Conservation (phyloP, 495 filamentous ascomycete genomes). For the Aspergillus sclerotiicarbonarius region DNA sequence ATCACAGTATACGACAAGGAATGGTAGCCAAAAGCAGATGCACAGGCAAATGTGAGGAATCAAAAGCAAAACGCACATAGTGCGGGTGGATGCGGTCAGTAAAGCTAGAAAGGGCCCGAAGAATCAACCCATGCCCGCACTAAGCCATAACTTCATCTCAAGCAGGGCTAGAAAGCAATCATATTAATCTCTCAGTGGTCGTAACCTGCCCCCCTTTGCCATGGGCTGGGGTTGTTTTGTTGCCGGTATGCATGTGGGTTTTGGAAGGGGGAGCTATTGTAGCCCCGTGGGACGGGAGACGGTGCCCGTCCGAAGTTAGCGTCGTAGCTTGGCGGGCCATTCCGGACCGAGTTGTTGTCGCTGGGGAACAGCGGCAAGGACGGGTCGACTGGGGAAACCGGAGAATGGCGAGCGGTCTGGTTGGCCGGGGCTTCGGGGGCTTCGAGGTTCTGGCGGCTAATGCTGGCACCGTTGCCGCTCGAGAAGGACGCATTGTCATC, state of each 20-base stretch:
- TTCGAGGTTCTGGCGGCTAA: constrained; percentile 32
- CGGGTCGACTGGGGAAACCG: constrained; percentile 60
- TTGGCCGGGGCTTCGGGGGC: constrained; percentile 15
- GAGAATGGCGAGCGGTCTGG: constrained; percentile 17
- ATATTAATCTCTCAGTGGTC: constrained; percentile 47
- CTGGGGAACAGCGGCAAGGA: constrained; percentile 62
- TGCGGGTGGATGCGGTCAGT: constrained; percentile 8
- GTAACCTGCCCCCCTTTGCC: constrained; percentile 67
- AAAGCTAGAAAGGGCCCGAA: constrained; percentile 27
- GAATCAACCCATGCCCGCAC: constrained; percentile 31
- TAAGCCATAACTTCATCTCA: constrained; percentile 48
- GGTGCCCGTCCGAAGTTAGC: constrained; percentile 27
- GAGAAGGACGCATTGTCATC: constrained; percentile 73
- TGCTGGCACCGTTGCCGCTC: constrained; percentile 40
- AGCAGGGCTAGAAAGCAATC: constrained; percentile 28
- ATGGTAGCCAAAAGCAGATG: constrained; percentile 13
- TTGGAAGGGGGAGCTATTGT: constrained; percentile 34
- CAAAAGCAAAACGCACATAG: constrained; percentile 16
- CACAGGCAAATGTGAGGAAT: constrained; percentile 17
- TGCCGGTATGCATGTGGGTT: constrained; percentile 33
- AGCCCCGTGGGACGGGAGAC: constrained; percentile 36
- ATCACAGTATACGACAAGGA: constrained; percentile 21
- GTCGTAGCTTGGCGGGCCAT: constrained; percentile 35
- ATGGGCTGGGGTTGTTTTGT: constrained; percentile 60
- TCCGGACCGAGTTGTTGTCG: constrained; percentile 31